Conservation (phyloP, 192 early-diverging fungal genomes). For the Umbelopsis sp. region DNA sequence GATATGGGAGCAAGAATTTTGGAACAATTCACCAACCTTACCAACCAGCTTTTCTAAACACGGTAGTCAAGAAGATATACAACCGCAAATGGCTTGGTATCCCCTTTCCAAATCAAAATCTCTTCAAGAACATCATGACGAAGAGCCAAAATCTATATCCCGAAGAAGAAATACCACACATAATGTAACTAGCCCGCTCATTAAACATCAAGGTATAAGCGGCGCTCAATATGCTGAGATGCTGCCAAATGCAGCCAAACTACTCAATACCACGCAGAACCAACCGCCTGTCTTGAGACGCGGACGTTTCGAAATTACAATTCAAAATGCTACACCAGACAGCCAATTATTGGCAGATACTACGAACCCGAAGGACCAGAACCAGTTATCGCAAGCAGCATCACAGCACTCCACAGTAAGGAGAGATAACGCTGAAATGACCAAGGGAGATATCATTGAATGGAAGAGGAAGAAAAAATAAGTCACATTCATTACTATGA, state of each 20-base stretch:
- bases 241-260: no score
- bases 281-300: no score
- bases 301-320: no score
- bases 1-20: conserved; percentile 19
- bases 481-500: not conserved
- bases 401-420: no score
- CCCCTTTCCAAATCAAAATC: conserved; percentile 3
- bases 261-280: no score
- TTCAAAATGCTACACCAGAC: no score
- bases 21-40: not conserved
- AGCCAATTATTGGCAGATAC: no score
- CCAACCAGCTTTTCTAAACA: not conserved
- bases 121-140: not conserved
- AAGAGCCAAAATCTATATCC: not conserved
- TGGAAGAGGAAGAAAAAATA: conserved; percentile 6
- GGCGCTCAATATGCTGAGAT: no score
- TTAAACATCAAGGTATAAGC: no score
- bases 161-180: not conserved
- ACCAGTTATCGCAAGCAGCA: no score
- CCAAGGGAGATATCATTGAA: not conserved
- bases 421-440: no score
- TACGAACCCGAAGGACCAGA: no score
- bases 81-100: not conserved
- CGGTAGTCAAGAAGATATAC: not conserved
- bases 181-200: not conserved